A percentile compares a stretch with the other conserved stretches of the same genome.
These are phyloP conservation scores for Magnolia officinalis DNA, from an alignment of 164 flowering plant species.

Conservation along the genomic window DNA sequence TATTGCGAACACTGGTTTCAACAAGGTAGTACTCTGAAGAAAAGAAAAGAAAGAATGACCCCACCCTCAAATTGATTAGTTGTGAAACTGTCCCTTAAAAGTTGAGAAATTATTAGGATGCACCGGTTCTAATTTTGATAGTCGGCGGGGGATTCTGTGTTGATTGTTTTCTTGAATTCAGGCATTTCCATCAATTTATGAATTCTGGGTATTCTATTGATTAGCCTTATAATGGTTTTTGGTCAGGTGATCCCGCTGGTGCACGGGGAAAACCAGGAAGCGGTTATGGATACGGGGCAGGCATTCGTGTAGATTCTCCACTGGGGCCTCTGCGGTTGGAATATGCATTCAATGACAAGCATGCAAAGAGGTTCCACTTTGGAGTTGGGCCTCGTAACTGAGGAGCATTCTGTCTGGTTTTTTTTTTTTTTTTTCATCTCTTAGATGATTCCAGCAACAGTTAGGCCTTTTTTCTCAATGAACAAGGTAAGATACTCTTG, in stretches of 20 bases:
- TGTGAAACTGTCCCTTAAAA: background rate
- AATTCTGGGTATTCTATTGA: no score
- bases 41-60: background rate
- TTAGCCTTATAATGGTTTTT: background rate
- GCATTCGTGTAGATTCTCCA: slow-evolving; percentile 87
- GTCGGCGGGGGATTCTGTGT: background rate
- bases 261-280: slow-evolving; percentile 92
- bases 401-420: background rate
- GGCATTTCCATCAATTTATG: background rate
- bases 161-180: background rate
- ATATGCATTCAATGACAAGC: slow-evolving; percentile 79
- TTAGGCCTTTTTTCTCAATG: no score
- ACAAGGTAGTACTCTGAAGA: no score
- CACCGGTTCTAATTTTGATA: background rate
- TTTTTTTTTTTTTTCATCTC: background rate
- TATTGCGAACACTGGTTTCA: no score
- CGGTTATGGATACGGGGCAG: slow-evolving; percentile 88
- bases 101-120: background rate
- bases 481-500: no score
- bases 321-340: slow-evolving; percentile 90
- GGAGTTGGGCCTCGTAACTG: slow-evolving; percentile 83
- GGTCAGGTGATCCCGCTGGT: slow-evolving; percentile 94
- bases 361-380: slow-evolving; percentile 76
- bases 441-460: background rate
- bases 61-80: background rate